These are phyloP conservation scores for Ascochyta clinopodiicola DNA, from an alignment of 2,329 filamentous ascomycete genomes.

Conservation along the genomic window DNA sequence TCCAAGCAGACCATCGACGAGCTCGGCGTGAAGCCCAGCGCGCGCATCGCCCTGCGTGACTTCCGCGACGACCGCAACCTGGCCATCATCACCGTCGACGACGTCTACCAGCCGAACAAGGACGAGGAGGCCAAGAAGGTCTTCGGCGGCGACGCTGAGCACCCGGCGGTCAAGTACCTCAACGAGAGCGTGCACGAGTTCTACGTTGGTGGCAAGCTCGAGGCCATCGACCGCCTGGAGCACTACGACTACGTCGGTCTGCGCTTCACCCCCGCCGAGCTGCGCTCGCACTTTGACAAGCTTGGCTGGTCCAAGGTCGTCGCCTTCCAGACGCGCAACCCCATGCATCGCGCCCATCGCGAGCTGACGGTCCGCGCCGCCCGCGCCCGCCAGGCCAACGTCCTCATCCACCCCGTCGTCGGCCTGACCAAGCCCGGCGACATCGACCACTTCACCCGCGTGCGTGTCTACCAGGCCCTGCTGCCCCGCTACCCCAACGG, in stretches of 20 bases:
- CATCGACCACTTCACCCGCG: constrained; percentile 99
- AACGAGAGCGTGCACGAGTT: constrained; percentile 81
- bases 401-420: constrained; percentile 98
- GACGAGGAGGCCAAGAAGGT: constrained; percentile 91
- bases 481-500: constrained; percentile 97
- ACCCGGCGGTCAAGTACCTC: constrained; percentile 92
- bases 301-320: constrained; percentile 98
- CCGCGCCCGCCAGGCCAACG: constrained; percentile 94
- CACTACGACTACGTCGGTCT: constrained; percentile 99
- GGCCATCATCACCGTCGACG: constrained; percentile 93
- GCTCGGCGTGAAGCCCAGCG: constrained; percentile 77
- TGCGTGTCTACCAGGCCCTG: constrained; percentile 97
- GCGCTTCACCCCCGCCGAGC: constrained; percentile 90
- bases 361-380: constrained; percentile 97
- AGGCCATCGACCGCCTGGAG: constrained; percentile 92
- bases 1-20: constrained; percentile 76
- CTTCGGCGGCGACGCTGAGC: constrained; percentile 89
- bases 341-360: constrained; percentile 98
- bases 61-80: constrained; percentile 96
- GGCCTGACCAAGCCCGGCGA: constrained; percentile 98
- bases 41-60: constrained; percentile 87
- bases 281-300: constrained; percentile 98
- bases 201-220: constrained; percentile 94
- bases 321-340: constrained; percentile 96
- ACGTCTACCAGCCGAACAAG: constrained; percentile 97